phyloP scores from a whole-genome alignment of 2,329 filamentous ascomycete species.

The Penicillium sp. region DNA sequence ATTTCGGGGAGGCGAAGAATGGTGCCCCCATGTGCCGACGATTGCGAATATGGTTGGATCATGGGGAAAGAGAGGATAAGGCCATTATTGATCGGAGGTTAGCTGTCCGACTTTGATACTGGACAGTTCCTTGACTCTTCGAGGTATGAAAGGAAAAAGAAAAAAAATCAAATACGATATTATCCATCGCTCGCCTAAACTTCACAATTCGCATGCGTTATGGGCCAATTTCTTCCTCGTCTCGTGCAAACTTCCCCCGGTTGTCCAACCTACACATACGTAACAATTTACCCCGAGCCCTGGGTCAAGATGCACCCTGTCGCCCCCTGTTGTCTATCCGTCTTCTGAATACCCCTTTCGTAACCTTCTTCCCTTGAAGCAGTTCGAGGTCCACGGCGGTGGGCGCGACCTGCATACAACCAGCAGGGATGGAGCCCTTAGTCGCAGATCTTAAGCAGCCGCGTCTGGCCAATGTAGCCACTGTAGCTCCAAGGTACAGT shows the following conservation, averaged over 20 bases:
- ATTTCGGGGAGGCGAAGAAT: not conserved
- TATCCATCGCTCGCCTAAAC: not conserved
- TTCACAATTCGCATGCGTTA: not conserved
- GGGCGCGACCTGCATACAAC: slow-evolving; percentile 20
- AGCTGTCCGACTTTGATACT: not conserved
- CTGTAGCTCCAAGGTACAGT: not conserved
- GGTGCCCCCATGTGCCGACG: slow-evolving; percentile 4
- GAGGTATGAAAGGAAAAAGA: no score
- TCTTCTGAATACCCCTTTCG: not conserved
- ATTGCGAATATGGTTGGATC: slow-evolving; percentile 1
- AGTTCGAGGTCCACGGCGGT: slow-evolving; percentile 8
- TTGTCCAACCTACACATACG: not conserved
- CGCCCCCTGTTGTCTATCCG: not conserved
- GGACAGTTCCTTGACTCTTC: not conserved
- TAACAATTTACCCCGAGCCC: not conserved
- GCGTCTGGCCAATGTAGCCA: not conserved
- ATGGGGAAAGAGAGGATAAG: not conserved
- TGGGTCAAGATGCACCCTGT: not conserved
- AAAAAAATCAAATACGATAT: not conserved
- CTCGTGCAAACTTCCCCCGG: not conserved
- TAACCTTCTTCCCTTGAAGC: not conserved
- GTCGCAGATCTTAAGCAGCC: slow-evolving; percentile 24
- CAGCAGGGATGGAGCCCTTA: slow-evolving; percentile 12
- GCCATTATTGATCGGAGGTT: not conserved
- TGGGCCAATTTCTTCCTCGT: not conserved